Evolutionary conservation across 2,329 filamentous ascomycete species (phyloP).

Genomic region (Xylariaceae sp.): DNA sequence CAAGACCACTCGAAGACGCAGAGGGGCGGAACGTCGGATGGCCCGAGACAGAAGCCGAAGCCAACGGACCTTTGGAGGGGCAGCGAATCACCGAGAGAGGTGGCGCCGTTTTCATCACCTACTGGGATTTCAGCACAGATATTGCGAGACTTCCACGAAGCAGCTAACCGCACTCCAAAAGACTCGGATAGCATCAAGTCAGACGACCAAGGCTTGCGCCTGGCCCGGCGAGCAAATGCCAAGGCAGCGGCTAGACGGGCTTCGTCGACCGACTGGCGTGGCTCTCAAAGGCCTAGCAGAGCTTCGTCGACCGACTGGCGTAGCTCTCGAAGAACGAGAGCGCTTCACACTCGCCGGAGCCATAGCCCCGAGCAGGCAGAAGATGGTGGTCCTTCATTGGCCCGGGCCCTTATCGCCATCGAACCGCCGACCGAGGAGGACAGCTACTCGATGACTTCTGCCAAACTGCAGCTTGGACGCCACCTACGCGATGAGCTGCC

Average conservation of each 20-base stretch:
- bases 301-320: neutral
- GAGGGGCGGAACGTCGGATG: neutral
- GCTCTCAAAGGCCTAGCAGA: neutral
- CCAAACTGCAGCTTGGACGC: slow-evolving; percentile 43
- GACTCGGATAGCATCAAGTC: slow-evolving; percentile 7
- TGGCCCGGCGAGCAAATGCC: neutral
- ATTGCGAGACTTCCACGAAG: slow-evolving; percentile 4
- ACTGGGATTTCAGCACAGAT: slow-evolving; percentile 8
- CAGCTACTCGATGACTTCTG: slow-evolving; percentile 27
- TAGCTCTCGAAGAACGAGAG: slow-evolving; percentile 1
- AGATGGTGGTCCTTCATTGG: slow-evolving; percentile 24
- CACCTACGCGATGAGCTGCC: slow-evolving; percentile 44
- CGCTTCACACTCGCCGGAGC: slow-evolving; percentile 9
- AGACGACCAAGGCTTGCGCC: neutral
- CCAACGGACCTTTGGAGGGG: too few species aligned
- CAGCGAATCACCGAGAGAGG: too few species aligned
- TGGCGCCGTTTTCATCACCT: neutral
- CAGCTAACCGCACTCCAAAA: slow-evolving; percentile 9
- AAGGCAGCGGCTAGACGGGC: too few species aligned
- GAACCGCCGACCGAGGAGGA: slow-evolving; percentile 26
- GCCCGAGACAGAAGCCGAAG: neutral
- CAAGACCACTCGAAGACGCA: neutral
- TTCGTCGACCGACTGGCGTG: neutral
- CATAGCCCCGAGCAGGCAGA: slow-evolving; percentile 15
- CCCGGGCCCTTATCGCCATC: slow-evolving; percentile 23